These are phyloP conservation scores for Sporopachydermia quercuum DNA, from an alignment of 805 yeast species.

Conservation along the genomic window DNA sequence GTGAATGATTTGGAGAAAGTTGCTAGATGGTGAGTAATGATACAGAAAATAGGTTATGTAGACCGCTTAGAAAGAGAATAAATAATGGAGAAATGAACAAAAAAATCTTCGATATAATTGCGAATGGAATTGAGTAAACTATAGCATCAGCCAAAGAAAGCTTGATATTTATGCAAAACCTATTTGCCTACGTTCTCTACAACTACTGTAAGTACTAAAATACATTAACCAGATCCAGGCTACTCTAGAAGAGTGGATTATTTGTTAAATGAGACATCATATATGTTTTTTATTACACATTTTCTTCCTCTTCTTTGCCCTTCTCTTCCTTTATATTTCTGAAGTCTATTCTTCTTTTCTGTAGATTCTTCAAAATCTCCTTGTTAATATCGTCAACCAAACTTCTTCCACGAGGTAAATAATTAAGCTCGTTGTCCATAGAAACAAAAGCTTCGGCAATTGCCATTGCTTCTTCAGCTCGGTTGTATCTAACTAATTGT, in stretches of 20 bases:
- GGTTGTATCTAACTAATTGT: background rate
- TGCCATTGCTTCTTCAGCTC: background rate
- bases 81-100: background rate
- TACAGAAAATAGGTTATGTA: background rate
- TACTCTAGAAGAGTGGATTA: too few species aligned
- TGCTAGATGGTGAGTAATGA: background rate
- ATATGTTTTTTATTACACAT: too few species aligned
- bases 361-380: too few species aligned
- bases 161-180: too few species aligned
- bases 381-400: background rate
- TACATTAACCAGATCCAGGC: too few species aligned
- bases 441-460: background rate
- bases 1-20: constrained; percentile 41
- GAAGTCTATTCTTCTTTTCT: background rate
- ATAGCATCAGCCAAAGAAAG: too few species aligned
- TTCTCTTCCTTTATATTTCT: background rate
- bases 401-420: background rate
- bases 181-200: too few species aligned
- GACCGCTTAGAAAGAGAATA: background rate
- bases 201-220: too few species aligned
- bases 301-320: constrained; percentile 1
- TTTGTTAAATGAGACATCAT: too few species aligned
- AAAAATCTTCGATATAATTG: too few species aligned
- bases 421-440: background rate
- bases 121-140: too few species aligned